These are phyloP conservation scores for Leccinum brunneo-olivaceum DNA, from an alignment of 1,284 basidiomycete species.

Conservation along the genomic window DNA sequence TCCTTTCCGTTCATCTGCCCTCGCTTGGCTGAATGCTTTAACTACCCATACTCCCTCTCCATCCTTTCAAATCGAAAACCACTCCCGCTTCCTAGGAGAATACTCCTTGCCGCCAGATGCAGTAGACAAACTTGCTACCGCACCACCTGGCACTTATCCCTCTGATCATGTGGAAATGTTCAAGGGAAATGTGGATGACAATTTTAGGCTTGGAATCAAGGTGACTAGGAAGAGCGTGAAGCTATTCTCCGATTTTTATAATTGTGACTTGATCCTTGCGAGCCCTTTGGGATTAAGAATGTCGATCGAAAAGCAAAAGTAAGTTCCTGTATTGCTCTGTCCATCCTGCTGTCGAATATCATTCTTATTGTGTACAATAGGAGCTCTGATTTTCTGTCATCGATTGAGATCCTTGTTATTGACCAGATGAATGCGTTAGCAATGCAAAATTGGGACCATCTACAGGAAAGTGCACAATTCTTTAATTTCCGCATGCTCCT, in stretches of 20 bases:
- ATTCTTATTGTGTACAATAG: conserved; percentile 33
- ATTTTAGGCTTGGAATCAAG: conserved; percentile 89
- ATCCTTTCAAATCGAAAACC: conserved; percentile 78
- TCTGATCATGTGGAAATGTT: conserved; percentile 91
- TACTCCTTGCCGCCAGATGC: conserved; percentile 78
- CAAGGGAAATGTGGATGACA: conserved; percentile 96
- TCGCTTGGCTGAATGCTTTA: conserved; percentile 70
- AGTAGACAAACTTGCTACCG: conserved; percentile 75
- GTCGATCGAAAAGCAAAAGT: conserved; percentile 93
- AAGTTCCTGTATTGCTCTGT: conserved; percentile 21
- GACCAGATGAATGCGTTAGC: conserved; percentile 91
- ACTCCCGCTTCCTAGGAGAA: conserved; percentile 74
- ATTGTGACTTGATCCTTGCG: conserved; percentile 87
- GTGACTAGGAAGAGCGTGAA: conserved; percentile 86
- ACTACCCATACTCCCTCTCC: conserved; percentile 67
- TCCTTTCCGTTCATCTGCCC: conserved; percentile 87
- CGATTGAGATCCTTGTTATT: conserved; percentile 88
- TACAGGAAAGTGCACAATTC: conserved; percentile 52
- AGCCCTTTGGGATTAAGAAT: conserved; percentile 90
- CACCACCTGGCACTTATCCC: conserved; percentile 75
- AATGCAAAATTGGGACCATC: conserved; percentile 99
- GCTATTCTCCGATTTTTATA: conserved; percentile 85
- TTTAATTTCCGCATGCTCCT: background rate
- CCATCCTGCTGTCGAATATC: background rate
- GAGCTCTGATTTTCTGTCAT: conserved; percentile 85